These are phyloP conservation scores for Sarcomyxa edulis DNA, from an alignment of 768 basidiomycete species.

Conservation along the genomic window DNA sequence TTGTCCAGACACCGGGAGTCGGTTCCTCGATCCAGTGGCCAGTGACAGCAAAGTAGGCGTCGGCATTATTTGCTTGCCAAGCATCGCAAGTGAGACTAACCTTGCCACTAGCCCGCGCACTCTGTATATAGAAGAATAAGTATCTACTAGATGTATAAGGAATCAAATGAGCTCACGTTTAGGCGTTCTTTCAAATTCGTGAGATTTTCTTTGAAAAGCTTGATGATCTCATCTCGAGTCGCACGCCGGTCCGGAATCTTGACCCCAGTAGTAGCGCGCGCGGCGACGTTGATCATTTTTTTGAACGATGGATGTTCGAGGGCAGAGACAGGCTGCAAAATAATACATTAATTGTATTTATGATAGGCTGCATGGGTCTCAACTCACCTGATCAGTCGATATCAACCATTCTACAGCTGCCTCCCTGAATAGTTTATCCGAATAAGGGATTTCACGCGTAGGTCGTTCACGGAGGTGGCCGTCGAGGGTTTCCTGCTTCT, in stretches of 20 bases:
- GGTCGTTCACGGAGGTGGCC: constrained; percentile 14
- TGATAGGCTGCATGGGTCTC: too few species aligned
- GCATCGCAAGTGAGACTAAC: constrained; percentile 31
- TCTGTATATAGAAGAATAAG: too few species aligned
- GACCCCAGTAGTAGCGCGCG: constrained; percentile 29
- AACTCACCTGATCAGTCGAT: constrained; percentile 31
- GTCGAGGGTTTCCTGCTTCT: constrained; percentile 18
- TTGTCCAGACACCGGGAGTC: constrained; percentile 16
- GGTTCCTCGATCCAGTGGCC: constrained; percentile 33
- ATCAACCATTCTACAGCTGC: constrained; percentile 33
- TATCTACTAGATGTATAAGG: too few species aligned
- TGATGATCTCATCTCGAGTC: constrained; percentile 21
- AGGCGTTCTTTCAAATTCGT: too few species aligned
- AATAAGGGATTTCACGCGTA: constrained; percentile 21
- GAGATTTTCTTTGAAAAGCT: too few species aligned
- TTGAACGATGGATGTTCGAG: constrained; percentile 31
- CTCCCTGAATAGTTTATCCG: constrained; percentile 19
- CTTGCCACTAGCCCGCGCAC: too few species aligned
- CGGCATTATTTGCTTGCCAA: constrained; percentile 32
- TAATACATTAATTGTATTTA: constrained; percentile 1
- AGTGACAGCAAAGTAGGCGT: constrained; percentile 34
- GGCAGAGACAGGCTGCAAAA: constrained; percentile 21
- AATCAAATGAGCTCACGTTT: too few species aligned
- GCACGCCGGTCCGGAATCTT: constrained; percentile 23
- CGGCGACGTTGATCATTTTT: constrained; percentile 31